These are phyloP conservation scores for Pinus taeda DNA, from an alignment of 75 land plant genomes.

Conservation along the genomic window DNA sequence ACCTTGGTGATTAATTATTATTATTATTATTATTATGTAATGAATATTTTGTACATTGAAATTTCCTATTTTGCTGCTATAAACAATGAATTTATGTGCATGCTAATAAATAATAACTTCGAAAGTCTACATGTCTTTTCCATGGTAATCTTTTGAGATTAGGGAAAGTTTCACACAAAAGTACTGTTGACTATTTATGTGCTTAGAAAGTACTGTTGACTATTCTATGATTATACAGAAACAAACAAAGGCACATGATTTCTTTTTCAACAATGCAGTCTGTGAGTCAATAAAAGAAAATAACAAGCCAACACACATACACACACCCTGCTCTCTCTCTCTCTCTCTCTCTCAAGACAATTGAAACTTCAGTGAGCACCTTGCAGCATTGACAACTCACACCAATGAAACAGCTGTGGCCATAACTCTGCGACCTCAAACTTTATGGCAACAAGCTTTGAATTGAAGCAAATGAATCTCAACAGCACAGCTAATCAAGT, in stretches of 20 bases:
- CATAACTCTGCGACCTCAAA: background rate
- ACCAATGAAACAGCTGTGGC: background rate
- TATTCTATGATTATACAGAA: background rate
- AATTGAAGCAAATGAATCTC: background rate
- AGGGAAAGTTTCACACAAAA: no score
- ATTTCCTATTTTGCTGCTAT: no score
- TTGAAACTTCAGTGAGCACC: background rate
- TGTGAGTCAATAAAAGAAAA: background rate
- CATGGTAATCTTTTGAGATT: no score
- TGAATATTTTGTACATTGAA: no score
- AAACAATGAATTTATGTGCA: no score
- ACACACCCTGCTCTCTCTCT: no score
- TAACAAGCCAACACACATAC: background rate
- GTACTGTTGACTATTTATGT: background rate
- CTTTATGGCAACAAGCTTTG: background rate
- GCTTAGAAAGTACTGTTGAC: background rate
- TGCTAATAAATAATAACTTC: no score
- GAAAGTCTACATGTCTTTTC: no score
- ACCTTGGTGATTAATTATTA: no score
- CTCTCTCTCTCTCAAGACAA: background rate
- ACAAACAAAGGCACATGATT: background rate
- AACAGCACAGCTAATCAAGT: background rate
- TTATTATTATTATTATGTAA: no score
- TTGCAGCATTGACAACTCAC: background rate
- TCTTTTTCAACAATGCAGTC: background rate